A percentile compares a stretch with the other conserved stretches of the same genome.
phyloP scores from a whole-genome alignment of 345 rosid species.

The Eucalyptus marginata region DNA sequence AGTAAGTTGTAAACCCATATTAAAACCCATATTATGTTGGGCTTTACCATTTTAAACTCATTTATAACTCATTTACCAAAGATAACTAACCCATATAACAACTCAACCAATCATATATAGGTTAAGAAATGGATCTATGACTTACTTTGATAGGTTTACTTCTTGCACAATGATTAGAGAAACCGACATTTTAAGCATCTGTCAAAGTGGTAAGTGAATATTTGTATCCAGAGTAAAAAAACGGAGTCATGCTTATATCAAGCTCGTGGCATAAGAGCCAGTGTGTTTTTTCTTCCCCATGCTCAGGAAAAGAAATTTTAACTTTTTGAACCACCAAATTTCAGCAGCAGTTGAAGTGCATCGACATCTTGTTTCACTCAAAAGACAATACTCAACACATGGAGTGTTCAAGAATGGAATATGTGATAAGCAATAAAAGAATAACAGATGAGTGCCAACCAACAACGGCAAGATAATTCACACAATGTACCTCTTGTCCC shows the following conservation, averaged over 20 bases:
- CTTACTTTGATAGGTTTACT: neutral
- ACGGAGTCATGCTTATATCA: neutral
- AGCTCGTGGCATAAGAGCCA: neutral
- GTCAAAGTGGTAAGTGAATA: neutral
- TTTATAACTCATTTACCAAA: too few species aligned
- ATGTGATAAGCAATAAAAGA: neutral
- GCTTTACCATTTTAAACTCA: neutral
- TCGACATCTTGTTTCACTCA: neutral
- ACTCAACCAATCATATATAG: neutral
- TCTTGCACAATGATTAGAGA: neutral
- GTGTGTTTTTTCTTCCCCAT: neutral
- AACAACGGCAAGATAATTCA: neutral
- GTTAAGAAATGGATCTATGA: neutral
- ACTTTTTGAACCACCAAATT: neutral
- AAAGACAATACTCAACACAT: neutral
- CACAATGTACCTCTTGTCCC: slow-evolving; percentile 77
- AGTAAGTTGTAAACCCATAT: neutral
- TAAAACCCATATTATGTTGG: neutral
- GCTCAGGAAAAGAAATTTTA: neutral
- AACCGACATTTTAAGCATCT: neutral
- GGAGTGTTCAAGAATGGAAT: neutral
- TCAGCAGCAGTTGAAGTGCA: neutral
- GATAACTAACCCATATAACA: neutral
- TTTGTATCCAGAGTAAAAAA: neutral
- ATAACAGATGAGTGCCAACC: neutral